Percentiles rank a stretch among this genome's conserved stretches.
These are phyloP conservation scores for Stachybotrys echinatus DNA, from an alignment of 2,329 filamentous ascomycete species.

Conservation along the genomic window DNA sequence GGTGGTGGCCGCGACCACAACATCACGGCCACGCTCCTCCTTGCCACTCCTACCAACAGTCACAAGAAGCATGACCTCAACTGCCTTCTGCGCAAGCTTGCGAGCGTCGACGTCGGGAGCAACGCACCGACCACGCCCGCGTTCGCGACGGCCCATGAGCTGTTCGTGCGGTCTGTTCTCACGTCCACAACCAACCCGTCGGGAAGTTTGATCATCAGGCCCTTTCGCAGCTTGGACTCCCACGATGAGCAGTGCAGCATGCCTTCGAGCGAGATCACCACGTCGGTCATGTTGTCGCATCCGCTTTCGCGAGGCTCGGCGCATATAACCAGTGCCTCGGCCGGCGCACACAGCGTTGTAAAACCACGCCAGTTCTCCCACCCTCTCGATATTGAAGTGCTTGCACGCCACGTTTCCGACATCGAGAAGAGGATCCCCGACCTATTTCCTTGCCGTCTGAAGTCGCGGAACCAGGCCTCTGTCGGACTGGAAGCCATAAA, in stretches of 20 bases:
- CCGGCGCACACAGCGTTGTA: conserved; percentile 30
- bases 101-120: neutral
- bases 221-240: neutral
- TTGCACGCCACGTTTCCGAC: conserved; percentile 36
- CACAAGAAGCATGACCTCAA: neutral
- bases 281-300: conserved; percentile 52
- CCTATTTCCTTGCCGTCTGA: no score
- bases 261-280: conserved; percentile 36
- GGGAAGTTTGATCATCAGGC: neutral
- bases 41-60: neutral
- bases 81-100: neutral
- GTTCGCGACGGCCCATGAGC: neutral
- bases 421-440: conserved; percentile 21
- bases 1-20: no score
- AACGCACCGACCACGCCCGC: neutral
- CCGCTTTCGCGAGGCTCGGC: conserved; percentile 55
- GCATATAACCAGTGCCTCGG: conserved; percentile 45
- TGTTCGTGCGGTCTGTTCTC: neutral
- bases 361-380: conserved; percentile 51
- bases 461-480: no score
- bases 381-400: conserved; percentile 49
- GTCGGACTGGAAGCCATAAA: no score
- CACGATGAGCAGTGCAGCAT: neutral
- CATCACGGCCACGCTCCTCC: no score
- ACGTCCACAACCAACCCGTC: neutral